Evolutionary conservation across 176 grass and related monocot genomes (phyloP).

Genomic region (Hsuehochloa calcarea): DNA sequence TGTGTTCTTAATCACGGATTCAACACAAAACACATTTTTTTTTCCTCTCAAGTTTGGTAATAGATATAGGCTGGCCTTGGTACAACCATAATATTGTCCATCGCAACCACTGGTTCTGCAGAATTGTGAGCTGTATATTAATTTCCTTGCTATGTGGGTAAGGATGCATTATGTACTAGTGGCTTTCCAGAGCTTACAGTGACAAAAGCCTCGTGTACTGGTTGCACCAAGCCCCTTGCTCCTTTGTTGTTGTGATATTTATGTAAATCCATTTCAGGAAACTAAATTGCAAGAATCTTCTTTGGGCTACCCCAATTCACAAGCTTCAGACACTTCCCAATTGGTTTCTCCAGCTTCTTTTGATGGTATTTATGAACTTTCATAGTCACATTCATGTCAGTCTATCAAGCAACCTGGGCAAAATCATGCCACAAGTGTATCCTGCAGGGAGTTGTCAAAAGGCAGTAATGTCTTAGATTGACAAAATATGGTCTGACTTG

Average conservation of each 20-base stretch:
- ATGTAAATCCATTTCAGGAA: conserved; percentile 50
- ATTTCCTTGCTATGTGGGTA: conserved; percentile 10
- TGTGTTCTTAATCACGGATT: neutral
- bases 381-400: conserved; percentile 22
- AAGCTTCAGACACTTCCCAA: conserved; percentile 58
- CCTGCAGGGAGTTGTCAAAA: neutral
- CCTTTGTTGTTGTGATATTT: conserved; percentile 35
- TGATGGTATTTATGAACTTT: conserved; percentile 59
- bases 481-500: neutral
- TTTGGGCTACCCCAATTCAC: conserved; percentile 41
- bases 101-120: neutral
- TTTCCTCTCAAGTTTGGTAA: neutral
- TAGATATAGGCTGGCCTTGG: neutral
- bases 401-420: conserved; percentile 12
- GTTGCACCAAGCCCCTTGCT: conserved; percentile 25
- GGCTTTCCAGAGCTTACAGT: conserved; percentile 33
- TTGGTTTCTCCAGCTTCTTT: conserved; percentile 62
- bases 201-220: conserved; percentile 13
- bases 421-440: neutral
- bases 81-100: neutral
- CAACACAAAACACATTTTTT: neutral
- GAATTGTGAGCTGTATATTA: neutral
- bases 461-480: neutral
- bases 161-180: conserved; percentile 11
- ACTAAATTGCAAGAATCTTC: conserved; percentile 55